phyloP scores from a whole-genome alignment of 495 filamentous ascomycete species.

The Aspergillus nanangensis region DNA sequence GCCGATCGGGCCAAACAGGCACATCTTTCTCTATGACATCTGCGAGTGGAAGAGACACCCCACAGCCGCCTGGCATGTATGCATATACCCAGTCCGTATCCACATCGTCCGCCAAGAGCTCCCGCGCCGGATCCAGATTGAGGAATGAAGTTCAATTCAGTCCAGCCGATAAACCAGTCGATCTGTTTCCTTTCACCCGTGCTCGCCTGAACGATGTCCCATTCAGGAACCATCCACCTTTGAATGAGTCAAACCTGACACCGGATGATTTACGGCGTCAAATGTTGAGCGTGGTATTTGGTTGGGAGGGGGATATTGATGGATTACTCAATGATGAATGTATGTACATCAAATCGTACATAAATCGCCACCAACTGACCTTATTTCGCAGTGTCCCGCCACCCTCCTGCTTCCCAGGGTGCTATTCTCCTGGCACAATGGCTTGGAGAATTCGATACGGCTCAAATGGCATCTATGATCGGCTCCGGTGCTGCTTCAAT shows the following conservation, averaged over 20 bases:
- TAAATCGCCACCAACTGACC: too few relatives aligned
- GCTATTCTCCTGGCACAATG: conserved; percentile 83
- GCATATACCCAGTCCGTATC: conserved; percentile 52
- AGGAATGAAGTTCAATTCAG: conserved; percentile 75
- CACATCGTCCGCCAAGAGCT: conserved; percentile 60
- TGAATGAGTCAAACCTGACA: conserved; percentile 62
- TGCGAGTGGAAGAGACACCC: conserved; percentile 29
- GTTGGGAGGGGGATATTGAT: conserved; percentile 85
- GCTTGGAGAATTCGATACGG: conserved; percentile 81
- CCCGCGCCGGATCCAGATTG: conserved; percentile 64
- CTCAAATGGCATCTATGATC: conserved; percentile 71
- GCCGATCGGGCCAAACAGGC: conserved; percentile 39
- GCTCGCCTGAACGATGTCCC: conserved; percentile 74
- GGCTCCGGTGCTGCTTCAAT: conserved; percentile 78
- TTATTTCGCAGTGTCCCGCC: conserved; percentile 51
- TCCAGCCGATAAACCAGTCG: conserved; percentile 57
- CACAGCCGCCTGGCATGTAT: conserved; percentile 31
- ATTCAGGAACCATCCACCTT: conserved; percentile 60
- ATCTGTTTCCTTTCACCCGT: conserved; percentile 63
- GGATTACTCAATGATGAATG: conserved; percentile 80
- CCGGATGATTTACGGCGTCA: conserved; percentile 82
- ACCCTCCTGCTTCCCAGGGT: conserved; percentile 65
- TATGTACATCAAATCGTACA: conserved; percentile 43
- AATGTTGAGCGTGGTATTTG: conserved; percentile 94
- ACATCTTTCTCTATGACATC: conserved; percentile 44